Base-by-base conservation (phyloP, 2,329 filamentous ascomycete genomes). In the Saccharata proteae region DNA sequence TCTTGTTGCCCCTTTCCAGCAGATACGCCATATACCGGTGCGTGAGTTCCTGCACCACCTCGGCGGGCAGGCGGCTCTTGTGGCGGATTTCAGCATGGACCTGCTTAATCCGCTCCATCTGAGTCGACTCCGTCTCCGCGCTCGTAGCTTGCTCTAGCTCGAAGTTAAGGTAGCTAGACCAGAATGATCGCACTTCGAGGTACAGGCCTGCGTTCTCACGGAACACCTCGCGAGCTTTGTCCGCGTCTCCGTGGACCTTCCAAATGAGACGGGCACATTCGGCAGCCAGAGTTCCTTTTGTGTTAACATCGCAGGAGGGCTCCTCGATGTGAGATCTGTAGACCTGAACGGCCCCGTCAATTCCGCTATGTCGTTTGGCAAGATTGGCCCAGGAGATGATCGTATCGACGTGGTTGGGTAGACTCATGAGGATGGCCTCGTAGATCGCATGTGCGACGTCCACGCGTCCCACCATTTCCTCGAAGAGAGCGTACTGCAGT, bases 401-500 rank as follows among this genome's bases (percentile, higher is more conserved):
- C 2, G 82, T 84, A 54, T 94, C 85, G 27, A 93, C 69, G 41
- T 88, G 82, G 42, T 81, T 78, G 1, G 88, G 85, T 11, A 93
- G 61, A 36, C 69, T 68, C 41, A 76, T 62, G 18, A 96, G 65
- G 32, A 98, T 79, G 1, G 82, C 77, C 28, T 78, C 69, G 49
- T 94, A 82, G 34, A 98, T 86, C 36, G 82, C 85, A 37, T 79
- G 74, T 8, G 88, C 84, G 21, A 92, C 69, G 39, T 82, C 79
- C 16, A 78, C 61, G 22, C 84, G 75, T 4, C 75, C 82, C 23
- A 22, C 15, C 56, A 82, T 80, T 59, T 98, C 90, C 52, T 98
- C 90, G 42, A 94, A 94, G 45, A 86, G 84, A 10, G 90, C 88
- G 62, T 86, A 96, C 51, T 93, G 82, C 38, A 96, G 66, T 35